Base-by-base conservation (phyloP, 441 rosid genomes). In the Francoa sonchifolia region DNA sequence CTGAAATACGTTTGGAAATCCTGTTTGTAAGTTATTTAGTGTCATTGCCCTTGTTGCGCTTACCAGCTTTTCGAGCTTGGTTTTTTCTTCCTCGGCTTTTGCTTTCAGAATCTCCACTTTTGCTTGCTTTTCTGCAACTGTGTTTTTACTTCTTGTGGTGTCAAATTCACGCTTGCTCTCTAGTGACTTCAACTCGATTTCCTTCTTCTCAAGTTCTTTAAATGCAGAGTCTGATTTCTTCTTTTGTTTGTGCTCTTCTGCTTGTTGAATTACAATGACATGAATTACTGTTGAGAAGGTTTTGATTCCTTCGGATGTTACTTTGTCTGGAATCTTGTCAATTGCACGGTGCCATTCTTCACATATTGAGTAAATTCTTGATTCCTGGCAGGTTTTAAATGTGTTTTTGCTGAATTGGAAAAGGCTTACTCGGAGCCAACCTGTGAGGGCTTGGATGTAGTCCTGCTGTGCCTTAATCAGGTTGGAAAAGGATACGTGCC, bases 301-400 rank as follows among this genome's bases (percentile, higher is more conserved):
- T 47, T 78, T 83, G 62, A 88, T 83, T 44, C 90, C 97, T 69
- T 88, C 95, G 0, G 95, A 78, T 59, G 95, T 95, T 39, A 88
- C 95, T 62, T 76, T 84, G 63, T 83, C 95, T 1, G 94, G 97
- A 52, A 81, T 74, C 40, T 85, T 55, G 54, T 84, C 93, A 2
- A 84, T 48, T 5, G 90, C 94, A 29, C 66, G 77, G 28, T 81
- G 82, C 93, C 93, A 88, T 20, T 83, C 87, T 62, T 83, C 95
- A 4, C 93, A 74, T 17, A 88, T 70, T 8, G 76, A 65, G 76
- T 88, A 88, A 20, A 88, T 78, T 53, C 59, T 74, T 2, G 87
- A 81, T 65, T 83, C 95, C 7, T 71, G 73, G 16, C 47, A 43
- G 37, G 62, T 57, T 48, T 47, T 52, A 7, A 76, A 66, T 1